These are phyloP conservation scores for Evernia prunastri DNA, from an alignment of 495 filamentous ascomycete species.

Conservation along the genomic window DNA sequence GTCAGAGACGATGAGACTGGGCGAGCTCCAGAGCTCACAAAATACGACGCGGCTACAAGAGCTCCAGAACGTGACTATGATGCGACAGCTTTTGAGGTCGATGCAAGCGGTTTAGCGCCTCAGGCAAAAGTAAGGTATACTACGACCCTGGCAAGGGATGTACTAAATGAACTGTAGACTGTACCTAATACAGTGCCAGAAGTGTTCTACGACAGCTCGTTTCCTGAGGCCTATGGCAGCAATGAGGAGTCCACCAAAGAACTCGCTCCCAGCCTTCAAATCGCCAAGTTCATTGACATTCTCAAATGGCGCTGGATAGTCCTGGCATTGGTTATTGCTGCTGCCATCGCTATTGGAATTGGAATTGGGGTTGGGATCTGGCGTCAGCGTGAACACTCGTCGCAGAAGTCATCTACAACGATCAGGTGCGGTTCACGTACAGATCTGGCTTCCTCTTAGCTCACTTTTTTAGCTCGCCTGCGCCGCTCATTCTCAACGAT, in stretches of 20 bases:
- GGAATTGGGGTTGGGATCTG: background rate
- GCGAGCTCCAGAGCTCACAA: background rate
- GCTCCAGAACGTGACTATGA: background rate
- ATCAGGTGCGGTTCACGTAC: background rate
- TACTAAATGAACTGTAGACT: background rate
- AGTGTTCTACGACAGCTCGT: background rate
- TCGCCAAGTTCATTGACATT: background rate
- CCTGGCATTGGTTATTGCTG: background rate
- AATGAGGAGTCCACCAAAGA: background rate
- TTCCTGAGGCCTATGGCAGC: background rate
- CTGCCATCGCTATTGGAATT: background rate
- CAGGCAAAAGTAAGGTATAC: background rate
- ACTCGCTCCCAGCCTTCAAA: background rate
- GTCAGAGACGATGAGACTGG: no score
- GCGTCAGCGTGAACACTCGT: background rate
- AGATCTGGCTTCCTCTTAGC: background rate
- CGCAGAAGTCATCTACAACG: background rate
- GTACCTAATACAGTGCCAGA: background rate
- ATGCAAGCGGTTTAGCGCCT: background rate
- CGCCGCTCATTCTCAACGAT: background rate
- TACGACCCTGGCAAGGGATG: background rate
- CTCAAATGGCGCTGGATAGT: background rate
- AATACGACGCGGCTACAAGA: background rate
- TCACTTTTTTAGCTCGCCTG: background rate
- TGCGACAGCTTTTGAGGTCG: background rate